Evolutionary conservation across 1,284 basidiomycete genomes (phyloP).

Genomic region (Gomphus sp.): DNA sequence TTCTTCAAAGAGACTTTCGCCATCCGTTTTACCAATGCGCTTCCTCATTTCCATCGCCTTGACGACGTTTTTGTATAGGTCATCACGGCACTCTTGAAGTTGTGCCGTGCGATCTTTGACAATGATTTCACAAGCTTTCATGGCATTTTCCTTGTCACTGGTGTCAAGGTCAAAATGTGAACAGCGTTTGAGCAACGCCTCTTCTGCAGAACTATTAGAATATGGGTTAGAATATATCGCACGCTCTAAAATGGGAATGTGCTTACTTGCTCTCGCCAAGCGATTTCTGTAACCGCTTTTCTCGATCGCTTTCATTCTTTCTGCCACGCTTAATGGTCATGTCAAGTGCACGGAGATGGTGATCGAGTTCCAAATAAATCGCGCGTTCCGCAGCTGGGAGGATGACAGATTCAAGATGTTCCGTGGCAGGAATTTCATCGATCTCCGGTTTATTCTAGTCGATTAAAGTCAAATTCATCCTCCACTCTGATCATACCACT

Average conservation of each 20-base stretch:
- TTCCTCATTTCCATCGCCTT: conserved; percentile 61
- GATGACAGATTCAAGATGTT: conserved; percentile 56
- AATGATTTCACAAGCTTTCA: conserved; percentile 90
- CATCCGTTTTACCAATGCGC: conserved; percentile 48
- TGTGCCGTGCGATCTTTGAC: conserved; percentile 75
- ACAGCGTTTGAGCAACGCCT: conserved; percentile 87
- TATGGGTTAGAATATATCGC: conserved; percentile 11
- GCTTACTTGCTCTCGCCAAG: conserved; percentile 82
- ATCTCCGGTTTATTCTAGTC: conserved; percentile 90
- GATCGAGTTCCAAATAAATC: conserved; percentile 93
- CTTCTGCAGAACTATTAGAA: conserved; percentile 64
- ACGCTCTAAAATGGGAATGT: neutral
- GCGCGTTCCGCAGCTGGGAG: conserved; percentile 92
- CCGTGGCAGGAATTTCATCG: conserved; percentile 82
- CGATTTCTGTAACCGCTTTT: conserved; percentile 78
- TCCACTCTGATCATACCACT: neutral
- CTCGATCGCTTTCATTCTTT: conserved; percentile 87
- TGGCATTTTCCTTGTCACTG: conserved; percentile 64
- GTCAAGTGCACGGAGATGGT: conserved; percentile 82
- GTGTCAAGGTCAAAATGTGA: conserved; percentile 88
- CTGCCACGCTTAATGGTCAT: conserved; percentile 79
- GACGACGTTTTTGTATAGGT: conserved; percentile 60
- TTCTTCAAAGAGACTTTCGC: conserved; percentile 74
- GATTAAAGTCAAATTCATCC: conserved; percentile 4
- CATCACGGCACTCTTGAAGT: conserved; percentile 68